phyloP scores from a whole-genome alignment of 2,329 filamentous ascomycete species.

The Coniella vitis region DNA sequence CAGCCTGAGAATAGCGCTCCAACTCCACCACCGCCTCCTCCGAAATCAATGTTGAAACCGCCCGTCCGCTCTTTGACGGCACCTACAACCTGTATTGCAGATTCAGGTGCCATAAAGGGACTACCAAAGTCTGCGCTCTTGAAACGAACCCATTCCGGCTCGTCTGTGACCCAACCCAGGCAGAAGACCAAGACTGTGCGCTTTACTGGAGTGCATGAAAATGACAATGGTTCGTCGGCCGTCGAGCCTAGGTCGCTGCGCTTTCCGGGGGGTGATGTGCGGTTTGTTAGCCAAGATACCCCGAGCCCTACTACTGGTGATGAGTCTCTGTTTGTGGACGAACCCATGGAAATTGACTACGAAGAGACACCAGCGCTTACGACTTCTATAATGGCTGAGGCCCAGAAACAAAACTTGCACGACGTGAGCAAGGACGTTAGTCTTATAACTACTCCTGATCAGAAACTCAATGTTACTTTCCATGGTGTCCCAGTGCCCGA shows the following conservation, averaged over 20 bases:
- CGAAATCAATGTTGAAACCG: too few species aligned
- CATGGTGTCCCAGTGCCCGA: conserved; percentile 18
- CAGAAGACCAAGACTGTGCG: conserved; percentile 33
- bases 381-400: too few species aligned
- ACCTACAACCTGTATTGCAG: too few species aligned
- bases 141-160: conserved; percentile 7
- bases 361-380: not conserved
- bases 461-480: conserved; percentile 20
- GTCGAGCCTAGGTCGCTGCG: not conserved
- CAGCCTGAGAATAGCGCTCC: too few species aligned
- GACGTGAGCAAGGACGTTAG: conserved; percentile 19
- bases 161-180: conserved; percentile 5
- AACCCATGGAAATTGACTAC: conserved; percentile 21
- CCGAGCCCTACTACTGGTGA: conserved; percentile 2
- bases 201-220: conserved; percentile 24
- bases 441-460: not conserved
- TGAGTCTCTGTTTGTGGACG: conserved; percentile 17
- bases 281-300: not conserved
- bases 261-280: conserved; percentile 1
- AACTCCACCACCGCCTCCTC: too few species aligned
- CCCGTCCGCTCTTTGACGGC: too few species aligned
- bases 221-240: not conserved
- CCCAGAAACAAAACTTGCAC: conserved; percentile 11
- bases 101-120: not conserved
- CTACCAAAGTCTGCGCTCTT: not conserved